Percentiles rank a stretch among this genome's conserved stretches.
Conservation (phyloP, 225 moss, liverwort and hornwort genomes). For the Polytrichum commune region DNA sequence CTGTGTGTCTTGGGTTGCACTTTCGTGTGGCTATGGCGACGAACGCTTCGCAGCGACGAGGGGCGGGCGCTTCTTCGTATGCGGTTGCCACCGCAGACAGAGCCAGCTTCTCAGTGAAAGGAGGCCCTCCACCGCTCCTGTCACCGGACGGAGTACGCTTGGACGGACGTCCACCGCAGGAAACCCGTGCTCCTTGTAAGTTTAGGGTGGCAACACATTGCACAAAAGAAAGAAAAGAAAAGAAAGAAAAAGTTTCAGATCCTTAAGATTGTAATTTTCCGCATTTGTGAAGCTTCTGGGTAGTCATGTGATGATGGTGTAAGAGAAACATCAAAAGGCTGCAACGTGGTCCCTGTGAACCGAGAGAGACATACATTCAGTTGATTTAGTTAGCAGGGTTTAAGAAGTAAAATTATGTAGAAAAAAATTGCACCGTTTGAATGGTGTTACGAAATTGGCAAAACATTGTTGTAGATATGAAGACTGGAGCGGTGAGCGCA, state of each 20-base stretch:
- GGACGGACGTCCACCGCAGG: conserved; percentile 61
- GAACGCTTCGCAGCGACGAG: neutral
- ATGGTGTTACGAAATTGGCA: neutral
- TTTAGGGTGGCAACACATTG: neutral
- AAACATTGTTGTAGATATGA: conserved; percentile 36
- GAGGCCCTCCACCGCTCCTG: conserved; percentile 29
- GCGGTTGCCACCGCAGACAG: conserved; percentile 3
- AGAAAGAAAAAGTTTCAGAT: no score
- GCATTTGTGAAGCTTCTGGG: no score
- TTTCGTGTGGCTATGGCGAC: conserved; percentile 8
- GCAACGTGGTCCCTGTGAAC: neutral
- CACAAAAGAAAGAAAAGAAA: no score
- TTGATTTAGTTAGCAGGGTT: no score
- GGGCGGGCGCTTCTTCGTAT: neutral
- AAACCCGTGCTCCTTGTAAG: conserved; percentile 57
- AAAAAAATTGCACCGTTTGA: neutral
- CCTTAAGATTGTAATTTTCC: no score
- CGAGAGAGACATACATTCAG: neutral
- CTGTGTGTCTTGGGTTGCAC: neutral
- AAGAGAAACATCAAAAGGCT: neutral
- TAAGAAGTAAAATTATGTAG: no score
- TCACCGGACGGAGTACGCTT: conserved; percentile 46
- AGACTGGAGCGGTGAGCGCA: conserved; percentile 71
- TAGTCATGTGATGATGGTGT: neutral
- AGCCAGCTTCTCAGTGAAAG: conserved; percentile 14